These are phyloP conservation scores for Periglandula ipomoeae DNA, from an alignment of 2,329 filamentous ascomycete species.

Conservation along the genomic window DNA sequence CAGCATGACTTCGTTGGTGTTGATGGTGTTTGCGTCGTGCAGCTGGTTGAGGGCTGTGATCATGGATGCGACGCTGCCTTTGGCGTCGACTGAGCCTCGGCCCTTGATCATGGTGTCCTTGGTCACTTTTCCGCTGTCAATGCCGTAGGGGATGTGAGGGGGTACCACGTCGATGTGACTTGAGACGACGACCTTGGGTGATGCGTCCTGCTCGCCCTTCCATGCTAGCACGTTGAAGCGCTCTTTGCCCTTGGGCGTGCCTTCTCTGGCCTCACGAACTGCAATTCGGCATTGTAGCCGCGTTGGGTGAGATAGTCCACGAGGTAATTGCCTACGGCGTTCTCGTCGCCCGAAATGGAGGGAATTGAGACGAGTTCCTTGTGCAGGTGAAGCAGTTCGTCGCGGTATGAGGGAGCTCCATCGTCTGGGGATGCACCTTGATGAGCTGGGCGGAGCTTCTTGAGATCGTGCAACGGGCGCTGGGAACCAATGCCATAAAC, in stretches of 20 bases:
- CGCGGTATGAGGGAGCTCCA: conserved; percentile 28
- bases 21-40: conserved; percentile 29
- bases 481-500: conserved; percentile 7
- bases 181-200: conserved; percentile 55
- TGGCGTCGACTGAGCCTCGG: conserved; percentile 66
- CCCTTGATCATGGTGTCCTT: conserved; percentile 52
- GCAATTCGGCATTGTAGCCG: conserved; percentile 34
- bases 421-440: conserved; percentile 3
- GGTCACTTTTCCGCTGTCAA: conserved; percentile 36
- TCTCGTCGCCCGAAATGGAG: conserved; percentile 63
- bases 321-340: conserved; percentile 59
- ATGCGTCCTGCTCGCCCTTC: conserved; percentile 34
- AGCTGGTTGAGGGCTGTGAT: conserved; percentile 57
- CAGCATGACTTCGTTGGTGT: conserved; percentile 44
- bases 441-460: not conserved
- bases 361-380: conserved; percentile 63
- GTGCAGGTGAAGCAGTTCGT: conserved; percentile 60
- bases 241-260: conserved; percentile 18
- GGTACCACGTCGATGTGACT: conserved; percentile 79
- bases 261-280: conserved; percentile 27
- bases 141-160: conserved; percentile 60
- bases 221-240: conserved; percentile 71
- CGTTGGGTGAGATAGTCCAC: conserved; percentile 49
- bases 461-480: conserved; percentile 3
- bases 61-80: conserved; percentile 63